Evolutionary conservation across 1,284 basidiomycete species (phyloP).

Genomic region (Irpex sp.): DNA sequence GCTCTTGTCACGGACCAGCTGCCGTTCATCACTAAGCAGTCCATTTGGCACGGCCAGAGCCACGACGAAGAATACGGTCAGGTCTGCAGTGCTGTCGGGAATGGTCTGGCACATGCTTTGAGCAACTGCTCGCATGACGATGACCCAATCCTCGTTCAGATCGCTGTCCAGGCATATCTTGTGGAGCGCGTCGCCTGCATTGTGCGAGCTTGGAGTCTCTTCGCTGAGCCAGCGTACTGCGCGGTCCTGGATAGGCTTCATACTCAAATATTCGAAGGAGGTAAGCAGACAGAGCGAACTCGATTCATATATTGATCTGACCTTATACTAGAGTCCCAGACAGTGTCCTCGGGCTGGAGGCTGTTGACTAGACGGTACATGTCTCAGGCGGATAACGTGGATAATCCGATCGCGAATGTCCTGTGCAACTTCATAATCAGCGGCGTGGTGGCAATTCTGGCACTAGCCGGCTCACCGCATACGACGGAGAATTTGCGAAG

Average conservation of each 20-base stretch:
- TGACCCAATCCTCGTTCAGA: conserved; percentile 45
- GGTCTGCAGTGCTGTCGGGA: conserved; percentile 12
- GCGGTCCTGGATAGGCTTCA: conserved; percentile 43
- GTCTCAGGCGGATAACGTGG: not conserved
- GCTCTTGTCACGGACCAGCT: conserved; percentile 16
- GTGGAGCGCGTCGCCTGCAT: conserved; percentile 40
- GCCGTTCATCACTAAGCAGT: conserved; percentile 1
- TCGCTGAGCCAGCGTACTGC: conserved; percentile 35
- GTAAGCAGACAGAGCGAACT: conserved; percentile 23
- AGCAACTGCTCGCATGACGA: conserved; percentile 25
- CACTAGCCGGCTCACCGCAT: not conserved
- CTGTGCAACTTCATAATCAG: not conserved
- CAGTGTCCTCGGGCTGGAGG: conserved; percentile 7
- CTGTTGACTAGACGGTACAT: not conserved
- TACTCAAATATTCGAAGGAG: conserved; percentile 38
- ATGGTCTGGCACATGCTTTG: conserved; percentile 33
- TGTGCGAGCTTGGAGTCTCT: conserved; percentile 47
- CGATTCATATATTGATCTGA: conserved; percentile 18
- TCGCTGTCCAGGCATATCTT: conserved; percentile 46
- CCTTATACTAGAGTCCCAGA: conserved; percentile 12
- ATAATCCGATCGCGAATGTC: conserved; percentile 1
- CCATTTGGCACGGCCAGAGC: not conserved
- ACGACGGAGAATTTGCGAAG: not conserved
- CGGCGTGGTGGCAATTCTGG: not conserved
- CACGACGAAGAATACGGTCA: not conserved